Conservation (phyloP, 2,329 filamentous ascomycete genomes). For the Penicillium sp. region DNA sequence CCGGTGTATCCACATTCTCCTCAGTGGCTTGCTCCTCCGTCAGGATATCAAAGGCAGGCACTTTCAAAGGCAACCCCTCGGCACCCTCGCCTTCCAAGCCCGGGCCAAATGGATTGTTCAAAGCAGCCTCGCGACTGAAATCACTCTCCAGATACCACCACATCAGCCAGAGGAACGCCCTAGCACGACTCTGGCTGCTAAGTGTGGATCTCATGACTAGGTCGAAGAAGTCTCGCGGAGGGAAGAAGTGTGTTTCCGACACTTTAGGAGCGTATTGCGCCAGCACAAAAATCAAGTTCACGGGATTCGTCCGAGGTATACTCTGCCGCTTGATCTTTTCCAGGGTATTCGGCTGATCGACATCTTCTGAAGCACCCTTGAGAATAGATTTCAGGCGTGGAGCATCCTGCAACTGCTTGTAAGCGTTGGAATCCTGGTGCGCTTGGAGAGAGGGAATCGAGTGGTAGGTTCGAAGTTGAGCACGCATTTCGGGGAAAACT, state of each 20-base stretch:
- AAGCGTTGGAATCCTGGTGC: constrained; percentile 89
- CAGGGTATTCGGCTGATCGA: constrained; percentile 77
- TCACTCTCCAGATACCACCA: constrained; percentile 99
- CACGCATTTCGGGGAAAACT: constrained; percentile 99
- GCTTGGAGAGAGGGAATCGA: constrained; percentile 95
- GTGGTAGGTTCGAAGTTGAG: constrained; percentile 94
- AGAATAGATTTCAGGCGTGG: constrained; percentile 94
- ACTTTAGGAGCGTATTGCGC: constrained; percentile 86
- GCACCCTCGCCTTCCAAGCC: constrained; percentile 45
- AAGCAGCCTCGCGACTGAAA: constrained; percentile 81
- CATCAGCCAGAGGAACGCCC: constrained; percentile 94
- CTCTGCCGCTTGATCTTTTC: constrained; percentile 71
- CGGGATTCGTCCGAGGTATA: constrained; percentile 86
- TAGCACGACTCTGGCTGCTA: constrained; percentile 78
- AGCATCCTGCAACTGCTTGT: constrained; percentile 97
- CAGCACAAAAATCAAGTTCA: constrained; percentile 94
- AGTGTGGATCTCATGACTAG: constrained; percentile 87
- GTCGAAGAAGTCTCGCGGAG: constrained; percentile 88
- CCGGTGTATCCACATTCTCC: constrained; percentile 51
- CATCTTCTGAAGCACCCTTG: constrained; percentile 92
- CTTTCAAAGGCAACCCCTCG: constrained; percentile 47
- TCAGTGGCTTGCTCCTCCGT: constrained; percentile 51
- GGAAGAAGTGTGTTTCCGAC: constrained; percentile 86
- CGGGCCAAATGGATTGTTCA: constrained; percentile 84
- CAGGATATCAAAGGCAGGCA: constrained; percentile 48